Evolutionary conservation across 306 rosid genomes (phyloP).

Genomic region (Vachellia pachyceras): DNA sequence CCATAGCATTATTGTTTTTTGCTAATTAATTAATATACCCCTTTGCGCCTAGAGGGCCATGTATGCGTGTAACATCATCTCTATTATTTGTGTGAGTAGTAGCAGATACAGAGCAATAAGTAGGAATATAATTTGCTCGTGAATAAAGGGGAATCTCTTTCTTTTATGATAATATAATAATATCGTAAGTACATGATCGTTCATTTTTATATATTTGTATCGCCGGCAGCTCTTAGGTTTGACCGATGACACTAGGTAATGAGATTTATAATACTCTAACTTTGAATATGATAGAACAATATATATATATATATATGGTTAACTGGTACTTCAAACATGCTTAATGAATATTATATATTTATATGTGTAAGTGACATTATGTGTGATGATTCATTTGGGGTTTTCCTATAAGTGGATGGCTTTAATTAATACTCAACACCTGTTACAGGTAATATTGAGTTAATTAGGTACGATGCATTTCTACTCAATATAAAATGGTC

Average conservation of each 20-base stretch:
- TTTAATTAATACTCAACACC: not conserved
- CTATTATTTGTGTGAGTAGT: not conserved
- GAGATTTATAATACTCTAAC: not conserved
- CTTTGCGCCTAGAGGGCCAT: not conserved
- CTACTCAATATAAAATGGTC: not conserved
- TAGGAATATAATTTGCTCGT: not conserved
- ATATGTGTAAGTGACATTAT: not conserved
- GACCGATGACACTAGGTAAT: not conserved
- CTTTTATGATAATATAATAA: not conserved
- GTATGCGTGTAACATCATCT: not conserved
- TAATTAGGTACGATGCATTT: not conserved
- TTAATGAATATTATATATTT: no score
- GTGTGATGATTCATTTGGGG: not conserved
- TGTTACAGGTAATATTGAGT: not conserved
- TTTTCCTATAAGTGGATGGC: not conserved
- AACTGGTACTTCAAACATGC: not conserved
- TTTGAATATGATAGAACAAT: not conserved
- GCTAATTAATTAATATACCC: not conserved
- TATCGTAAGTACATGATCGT: not conserved
- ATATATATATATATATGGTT: not conserved
- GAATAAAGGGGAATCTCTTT: not conserved
- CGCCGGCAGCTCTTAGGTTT: not conserved
- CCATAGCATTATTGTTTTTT: not conserved
- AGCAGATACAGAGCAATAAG: not conserved
- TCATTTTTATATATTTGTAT: no score